phyloP scores from a whole-genome alignment of 257 asterid genomes.

The Rhazya stricta region DNA sequence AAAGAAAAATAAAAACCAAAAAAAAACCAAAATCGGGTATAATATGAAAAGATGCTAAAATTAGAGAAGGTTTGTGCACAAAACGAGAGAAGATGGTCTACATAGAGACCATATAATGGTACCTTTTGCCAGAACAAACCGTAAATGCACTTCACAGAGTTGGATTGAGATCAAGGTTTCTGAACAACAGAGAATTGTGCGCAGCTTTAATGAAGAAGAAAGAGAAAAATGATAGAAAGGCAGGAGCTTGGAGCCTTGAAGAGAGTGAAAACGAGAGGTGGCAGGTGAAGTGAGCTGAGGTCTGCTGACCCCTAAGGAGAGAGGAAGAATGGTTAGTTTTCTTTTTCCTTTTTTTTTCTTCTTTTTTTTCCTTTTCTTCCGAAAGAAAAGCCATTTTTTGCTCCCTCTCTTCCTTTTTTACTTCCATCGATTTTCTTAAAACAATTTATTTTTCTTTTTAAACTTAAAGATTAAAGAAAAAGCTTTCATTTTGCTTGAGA shows the following conservation, averaged over 20 bases:
- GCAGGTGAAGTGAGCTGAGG: background rate
- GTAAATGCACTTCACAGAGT: background rate
- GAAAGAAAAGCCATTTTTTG: too few relatives aligned
- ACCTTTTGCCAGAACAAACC: background rate
- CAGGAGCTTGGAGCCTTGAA: background rate
- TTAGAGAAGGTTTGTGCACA: background rate
- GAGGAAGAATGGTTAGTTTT: background rate
- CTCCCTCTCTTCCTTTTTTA: too few relatives aligned
- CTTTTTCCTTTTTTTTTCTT: background rate
- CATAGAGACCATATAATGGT: background rate
- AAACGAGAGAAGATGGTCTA: background rate
- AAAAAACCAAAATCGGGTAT: background rate
- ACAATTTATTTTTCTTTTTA: too few relatives aligned
- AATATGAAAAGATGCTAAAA: background rate
- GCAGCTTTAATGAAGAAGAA: background rate
- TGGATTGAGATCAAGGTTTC: background rate
- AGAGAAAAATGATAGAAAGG: background rate
- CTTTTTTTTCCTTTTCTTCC: background rate
- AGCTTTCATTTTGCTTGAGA: too few relatives aligned
- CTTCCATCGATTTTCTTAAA: too few relatives aligned
- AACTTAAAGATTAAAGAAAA: too few relatives aligned
- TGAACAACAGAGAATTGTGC: background rate
- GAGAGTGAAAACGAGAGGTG: background rate
- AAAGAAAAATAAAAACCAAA: constrained; percentile 2
- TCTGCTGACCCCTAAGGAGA: background rate